phyloP scores from a whole-genome alignment of 306 rosid species.

The Benincasa hispida region DNA sequence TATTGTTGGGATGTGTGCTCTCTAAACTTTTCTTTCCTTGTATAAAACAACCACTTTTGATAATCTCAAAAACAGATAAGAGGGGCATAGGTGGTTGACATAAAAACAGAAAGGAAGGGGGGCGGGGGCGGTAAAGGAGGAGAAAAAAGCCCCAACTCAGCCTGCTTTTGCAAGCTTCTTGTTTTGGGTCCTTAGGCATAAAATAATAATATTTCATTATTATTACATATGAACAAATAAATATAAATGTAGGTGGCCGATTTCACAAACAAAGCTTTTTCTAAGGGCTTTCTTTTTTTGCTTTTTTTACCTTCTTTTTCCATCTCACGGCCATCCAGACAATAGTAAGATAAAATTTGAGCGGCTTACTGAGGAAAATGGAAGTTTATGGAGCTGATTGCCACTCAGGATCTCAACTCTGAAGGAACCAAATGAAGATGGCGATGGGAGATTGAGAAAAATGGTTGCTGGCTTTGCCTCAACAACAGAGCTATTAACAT shows the following conservation, averaged over 20 bases:
- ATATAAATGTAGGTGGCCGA: constrained; percentile 6
- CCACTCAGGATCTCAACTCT: not conserved
- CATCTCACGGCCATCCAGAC: constrained; percentile 11
- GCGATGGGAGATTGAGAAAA: constrained; percentile 19
- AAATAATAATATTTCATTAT: constrained; percentile 9
- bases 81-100: not conserved
- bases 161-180: constrained; percentile 11
- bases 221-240: constrained; percentile 12
- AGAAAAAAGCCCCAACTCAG: not conserved
- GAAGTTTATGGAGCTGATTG: not conserved
- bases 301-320: not conserved
- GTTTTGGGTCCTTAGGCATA: constrained; percentile 2
- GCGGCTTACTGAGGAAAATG: not conserved
- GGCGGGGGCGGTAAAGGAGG: not conserved
- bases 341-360: not conserved
- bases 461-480: constrained; percentile 16
- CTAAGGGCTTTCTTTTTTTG: constrained; percentile 14
- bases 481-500: constrained; percentile 13
- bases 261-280: constrained; percentile 10
- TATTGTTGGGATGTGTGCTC: not conserved
- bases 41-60: not conserved
- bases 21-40: not conserved
- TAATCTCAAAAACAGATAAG: not conserved
- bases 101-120: not conserved
- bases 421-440: constrained; percentile 10